Conservation (phyloP, 371 early-diverging fungal species). For the Mortierella sp. region DNA sequence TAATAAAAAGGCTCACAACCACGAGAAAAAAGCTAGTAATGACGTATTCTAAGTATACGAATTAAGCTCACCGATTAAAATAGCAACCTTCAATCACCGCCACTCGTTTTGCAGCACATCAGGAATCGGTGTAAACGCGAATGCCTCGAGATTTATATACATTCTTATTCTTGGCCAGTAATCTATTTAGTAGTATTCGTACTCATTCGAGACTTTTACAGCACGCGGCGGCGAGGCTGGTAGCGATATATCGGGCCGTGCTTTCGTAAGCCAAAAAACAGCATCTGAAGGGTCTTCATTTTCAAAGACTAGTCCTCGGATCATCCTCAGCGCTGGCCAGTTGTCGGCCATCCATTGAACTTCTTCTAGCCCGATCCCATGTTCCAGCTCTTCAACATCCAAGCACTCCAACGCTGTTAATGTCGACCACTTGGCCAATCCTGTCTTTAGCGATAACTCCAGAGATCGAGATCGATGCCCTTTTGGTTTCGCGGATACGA, state of each 20-base stretch:
- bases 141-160: too few relatives aligned
- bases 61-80: too few relatives aligned
- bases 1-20: too few relatives aligned
- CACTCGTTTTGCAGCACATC: too few relatives aligned
- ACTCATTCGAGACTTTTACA: too few relatives aligned
- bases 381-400: constrained; percentile 14
- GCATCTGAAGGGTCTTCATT: background rate
- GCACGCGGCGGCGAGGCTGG: background rate
- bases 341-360: constrained; percentile 17
- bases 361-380: constrained; percentile 12
- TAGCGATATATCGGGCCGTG: constrained; percentile 15
- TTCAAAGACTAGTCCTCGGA: constrained; percentile 9
- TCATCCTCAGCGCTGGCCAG: constrained; percentile 17
- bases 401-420: constrained; percentile 12
- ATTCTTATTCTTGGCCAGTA: too few relatives aligned
- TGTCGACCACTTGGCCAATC: constrained; percentile 6
- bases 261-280: constrained; percentile 3
- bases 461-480: background rate
- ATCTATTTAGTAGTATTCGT: too few relatives aligned
- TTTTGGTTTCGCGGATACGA: constrained; percentile 1
- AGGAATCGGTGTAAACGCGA: too few relatives aligned
- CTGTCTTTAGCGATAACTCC: constrained; percentile 6
- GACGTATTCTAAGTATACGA: too few relatives aligned
- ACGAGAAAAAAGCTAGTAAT: too few relatives aligned
- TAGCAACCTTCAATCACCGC: too few relatives aligned